These are phyloP conservation scores for Litsea cubeba DNA, from an alignment of 164 flowering plant genomes.

Conservation along the genomic window DNA sequence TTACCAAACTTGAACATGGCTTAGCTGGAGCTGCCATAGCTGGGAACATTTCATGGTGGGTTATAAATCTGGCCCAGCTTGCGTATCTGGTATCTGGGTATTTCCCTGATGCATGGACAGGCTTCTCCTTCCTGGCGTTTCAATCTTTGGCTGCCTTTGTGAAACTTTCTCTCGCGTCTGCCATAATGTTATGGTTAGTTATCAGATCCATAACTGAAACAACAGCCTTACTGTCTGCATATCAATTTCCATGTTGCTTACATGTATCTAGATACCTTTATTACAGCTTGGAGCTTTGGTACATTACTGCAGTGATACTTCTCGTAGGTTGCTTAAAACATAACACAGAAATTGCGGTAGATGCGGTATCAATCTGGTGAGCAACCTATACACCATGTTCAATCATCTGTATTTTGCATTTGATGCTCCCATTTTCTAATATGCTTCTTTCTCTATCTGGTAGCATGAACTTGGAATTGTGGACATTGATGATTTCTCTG, in stretches of 20 bases:
- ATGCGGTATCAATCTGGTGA: constrained; percentile 32
- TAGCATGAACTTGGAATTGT: constrained; percentile 46
- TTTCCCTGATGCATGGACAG: constrained; percentile 47
- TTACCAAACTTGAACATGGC: constrained; percentile 34
- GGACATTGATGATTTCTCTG: constrained; percentile 44
- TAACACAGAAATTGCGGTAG: constrained; percentile 29
- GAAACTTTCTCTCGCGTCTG: constrained; percentile 54
- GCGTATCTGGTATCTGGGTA: constrained; percentile 33
- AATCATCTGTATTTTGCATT: background rate
- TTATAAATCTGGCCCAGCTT: constrained; percentile 30
- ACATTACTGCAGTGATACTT: constrained; percentile 28
- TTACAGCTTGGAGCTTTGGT: constrained; percentile 49
- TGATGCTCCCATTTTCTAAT: background rate
- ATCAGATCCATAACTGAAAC: background rate
- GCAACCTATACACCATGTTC: background rate
- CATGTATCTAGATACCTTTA: background rate
- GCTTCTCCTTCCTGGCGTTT: constrained; percentile 42
- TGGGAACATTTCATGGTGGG: constrained; percentile 45
- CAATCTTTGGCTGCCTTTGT: constrained; percentile 32
- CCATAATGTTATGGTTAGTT: constrained; percentile 49
- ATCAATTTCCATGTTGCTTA: background rate
- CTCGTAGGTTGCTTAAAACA: constrained; percentile 24
- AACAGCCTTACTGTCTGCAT: background rate
- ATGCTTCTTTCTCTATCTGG: background rate
- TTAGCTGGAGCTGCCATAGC: constrained; percentile 43